Evolutionary conservation across 805 yeast species (phyloP).

Genomic region (Saccharomycopsis fibuligera): DNA sequence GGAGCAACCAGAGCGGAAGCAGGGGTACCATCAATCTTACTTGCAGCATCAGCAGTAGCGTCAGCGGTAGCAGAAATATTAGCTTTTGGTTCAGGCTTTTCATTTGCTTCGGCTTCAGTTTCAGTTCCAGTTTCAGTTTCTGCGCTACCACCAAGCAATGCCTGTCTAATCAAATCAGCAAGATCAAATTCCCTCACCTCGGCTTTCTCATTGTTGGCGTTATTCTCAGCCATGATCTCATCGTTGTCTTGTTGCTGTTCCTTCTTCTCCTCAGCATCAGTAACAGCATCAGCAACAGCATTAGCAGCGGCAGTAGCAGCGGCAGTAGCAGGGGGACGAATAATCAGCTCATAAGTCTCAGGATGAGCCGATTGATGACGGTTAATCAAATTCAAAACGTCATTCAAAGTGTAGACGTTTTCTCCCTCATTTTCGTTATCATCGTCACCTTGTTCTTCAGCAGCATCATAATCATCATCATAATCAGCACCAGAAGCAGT

Average conservation of each 20-base stretch:
- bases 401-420: conserved; percentile 19
- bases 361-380: conserved; percentile 15
- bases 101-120: conserved; percentile 4
- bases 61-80: not conserved
- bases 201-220: too few relatives aligned
- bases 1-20: not conserved
- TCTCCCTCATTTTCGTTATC: conserved; percentile 6
- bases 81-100: conserved; percentile 9
- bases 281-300: conserved; percentile 15
- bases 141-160: conserved; percentile 13
- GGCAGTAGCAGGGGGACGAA: not conserved
- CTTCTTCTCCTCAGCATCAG: conserved; percentile 11
- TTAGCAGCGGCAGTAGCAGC: conserved; percentile 10
- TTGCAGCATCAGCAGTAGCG: not conserved
- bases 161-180: conserved; percentile 19
- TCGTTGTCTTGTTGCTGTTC: conserved; percentile 3
- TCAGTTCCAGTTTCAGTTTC: conserved; percentile 13
- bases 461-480: not conserved
- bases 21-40: conserved; percentile 5
- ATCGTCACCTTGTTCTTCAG: not conserved
- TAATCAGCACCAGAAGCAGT: not conserved
- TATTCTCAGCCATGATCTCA: not conserved
- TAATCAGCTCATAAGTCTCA: not conserved
- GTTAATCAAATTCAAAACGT: conserved; percentile 19
- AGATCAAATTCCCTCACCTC: conserved; percentile 13